Conservation (phyloP, 2,329 filamentous ascomycete genomes). For the Cytospora paraplurivora region DNA sequence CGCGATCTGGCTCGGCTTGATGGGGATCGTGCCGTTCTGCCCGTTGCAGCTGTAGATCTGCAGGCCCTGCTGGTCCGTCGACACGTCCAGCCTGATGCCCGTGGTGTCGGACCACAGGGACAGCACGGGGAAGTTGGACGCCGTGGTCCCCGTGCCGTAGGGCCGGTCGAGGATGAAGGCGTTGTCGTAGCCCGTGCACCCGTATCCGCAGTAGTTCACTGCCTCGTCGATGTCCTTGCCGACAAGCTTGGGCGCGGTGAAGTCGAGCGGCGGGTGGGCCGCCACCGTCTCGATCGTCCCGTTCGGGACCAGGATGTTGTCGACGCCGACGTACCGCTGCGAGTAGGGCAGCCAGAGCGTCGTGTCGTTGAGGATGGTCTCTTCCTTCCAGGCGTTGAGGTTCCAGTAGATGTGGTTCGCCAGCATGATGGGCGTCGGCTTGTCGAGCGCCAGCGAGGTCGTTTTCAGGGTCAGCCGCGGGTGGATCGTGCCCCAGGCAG, state of each 20-base stretch:
- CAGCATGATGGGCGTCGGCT: conserved; percentile 25
- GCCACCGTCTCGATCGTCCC: conserved; percentile 21
- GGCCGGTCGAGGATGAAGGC: conserved; percentile 23
- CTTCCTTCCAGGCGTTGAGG: conserved; percentile 23
- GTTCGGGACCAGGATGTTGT: conserved; percentile 22
- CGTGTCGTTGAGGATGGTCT: conserved; percentile 21
- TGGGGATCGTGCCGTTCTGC: conserved; percentile 24
- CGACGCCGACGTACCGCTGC: conserved; percentile 17
- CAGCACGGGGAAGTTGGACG: conserved; percentile 24
- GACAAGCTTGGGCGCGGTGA: conserved; percentile 21
- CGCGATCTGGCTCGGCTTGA: conserved; percentile 22
- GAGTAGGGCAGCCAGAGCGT: conserved; percentile 23
- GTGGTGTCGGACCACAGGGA: conserved; percentile 20
- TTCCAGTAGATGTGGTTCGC: conserved; percentile 26
- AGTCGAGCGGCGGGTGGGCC: conserved; percentile 16
- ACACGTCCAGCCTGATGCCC: conserved; percentile 21
- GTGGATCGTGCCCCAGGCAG: conserved; percentile 16
- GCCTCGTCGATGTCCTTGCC: conserved; percentile 17
- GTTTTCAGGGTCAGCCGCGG: conserved; percentile 22
- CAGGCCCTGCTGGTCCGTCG: conserved; percentile 23
- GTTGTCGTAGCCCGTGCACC: conserved; percentile 23
- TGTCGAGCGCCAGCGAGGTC: conserved; percentile 21
- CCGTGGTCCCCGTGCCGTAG: conserved; percentile 1
- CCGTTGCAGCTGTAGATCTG: conserved; percentile 25
- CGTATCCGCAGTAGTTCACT: conserved; percentile 9